Conservation (phyloP, 2,329 filamentous ascomycete genomes). For the Lojkania enalia region DNA sequence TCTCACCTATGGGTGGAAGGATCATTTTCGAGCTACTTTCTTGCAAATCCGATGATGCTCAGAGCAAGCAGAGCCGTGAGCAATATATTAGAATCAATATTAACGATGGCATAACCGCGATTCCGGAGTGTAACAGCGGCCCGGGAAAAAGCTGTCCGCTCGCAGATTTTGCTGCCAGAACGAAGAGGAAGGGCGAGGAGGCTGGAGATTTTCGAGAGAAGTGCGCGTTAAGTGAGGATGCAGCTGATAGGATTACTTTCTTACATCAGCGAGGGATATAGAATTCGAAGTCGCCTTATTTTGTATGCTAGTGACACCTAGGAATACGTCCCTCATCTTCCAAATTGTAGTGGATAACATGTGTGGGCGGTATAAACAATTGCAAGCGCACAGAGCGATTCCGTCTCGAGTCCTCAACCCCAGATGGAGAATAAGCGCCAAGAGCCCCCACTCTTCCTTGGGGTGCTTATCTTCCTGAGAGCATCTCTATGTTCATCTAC, state of each 20-base stretch:
- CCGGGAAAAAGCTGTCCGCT: slow-evolving; percentile 55
- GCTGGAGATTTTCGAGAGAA: slow-evolving; percentile 53
- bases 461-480: too few species aligned
- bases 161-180: slow-evolving; percentile 47
- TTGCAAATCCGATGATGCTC: slow-evolving; percentile 27
- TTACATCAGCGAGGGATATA: slow-evolving; percentile 47
- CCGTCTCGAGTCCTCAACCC: too few species aligned
- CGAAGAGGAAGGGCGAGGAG: slow-evolving; percentile 46
- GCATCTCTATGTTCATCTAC: too few species aligned
- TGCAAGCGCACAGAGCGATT: too few species aligned
- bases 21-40: slow-evolving; percentile 58
- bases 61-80: slow-evolving; percentile 25
- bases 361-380: too few species aligned
- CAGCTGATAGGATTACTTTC: slow-evolving; percentile 52
- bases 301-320: not conserved
- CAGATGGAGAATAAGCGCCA: not conserved
- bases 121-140: slow-evolving; percentile 53
- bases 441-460: too few species aligned
- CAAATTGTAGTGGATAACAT: too few species aligned
- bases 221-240: slow-evolving; percentile 51
- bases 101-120: slow-evolving; percentile 59
- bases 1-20: slow-evolving; percentile 61
- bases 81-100: slow-evolving; percentile 56
- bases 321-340: not conserved
- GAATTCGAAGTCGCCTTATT: not conserved